Evolutionary conservation across 2,329 filamentous ascomycete species (phyloP), one percentile per base, ranked within the genome.

Genomic region (Aspergillus pseudonomiae): DNA sequence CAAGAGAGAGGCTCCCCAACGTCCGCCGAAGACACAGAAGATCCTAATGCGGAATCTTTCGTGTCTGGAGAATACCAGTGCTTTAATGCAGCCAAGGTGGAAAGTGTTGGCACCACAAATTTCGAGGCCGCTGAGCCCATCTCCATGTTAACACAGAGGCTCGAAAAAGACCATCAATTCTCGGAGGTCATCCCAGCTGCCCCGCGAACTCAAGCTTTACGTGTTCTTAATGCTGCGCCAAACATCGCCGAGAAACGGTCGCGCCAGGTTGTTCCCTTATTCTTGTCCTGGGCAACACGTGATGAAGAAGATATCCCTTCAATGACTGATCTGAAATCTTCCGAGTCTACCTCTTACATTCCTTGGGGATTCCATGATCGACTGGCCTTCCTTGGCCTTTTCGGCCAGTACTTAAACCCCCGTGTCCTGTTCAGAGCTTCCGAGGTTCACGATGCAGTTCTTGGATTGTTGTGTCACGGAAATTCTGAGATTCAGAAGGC

Each of bases 401-500:
- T 99, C 73, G 86, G 91, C 0, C 88, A 93, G 66, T 98, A 98
- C 73, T 82, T 85, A 56, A 99, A 99, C 73, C 93, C 95, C 0
- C 91, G 85, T 71, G 93, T 93, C 0, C 81, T 99, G 4, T 98
- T 89, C 77, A 91, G 88, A 71, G 86, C 91, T 36, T 83, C 88
- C 11, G 89, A 92, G 61, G 94, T 97, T 0, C 91, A 94, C 71
- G 80, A 86, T 9, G 88, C 92, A 19, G 82, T 98, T 28, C 81
- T 97, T 21, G 83, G 85, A 36, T 84, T 97, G 26, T 83, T 97
- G 68, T 87, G 89, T 50, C 97, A 97, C 74, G 95, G 95, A 71
- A 95, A 99, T 73, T 85, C 89, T 4, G 94, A 97, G 68, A 87
- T 97, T 19, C 95, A 99, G 76, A 94, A 91, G 68, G 87, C 90